A percentile compares a stretch with the other conserved stretches of the same genome.
Conservation (phyloP, 768 basidiomycete species). For the Amanita subjunquillea region DNA sequence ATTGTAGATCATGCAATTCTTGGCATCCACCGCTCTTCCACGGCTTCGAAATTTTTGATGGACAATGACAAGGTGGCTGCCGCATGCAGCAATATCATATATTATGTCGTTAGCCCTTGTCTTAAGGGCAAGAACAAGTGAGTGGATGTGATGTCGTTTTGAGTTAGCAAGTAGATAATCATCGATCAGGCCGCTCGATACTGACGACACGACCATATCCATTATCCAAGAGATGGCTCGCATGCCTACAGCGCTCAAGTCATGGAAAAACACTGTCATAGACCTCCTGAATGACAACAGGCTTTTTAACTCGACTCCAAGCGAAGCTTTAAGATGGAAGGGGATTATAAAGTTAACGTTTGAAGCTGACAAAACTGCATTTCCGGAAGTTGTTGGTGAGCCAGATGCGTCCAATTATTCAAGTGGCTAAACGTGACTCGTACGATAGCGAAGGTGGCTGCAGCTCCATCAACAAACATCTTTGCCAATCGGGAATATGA, state of each 20-base stretch:
- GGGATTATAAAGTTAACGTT: constrained; percentile 71
- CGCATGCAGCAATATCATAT: constrained; percentile 76
- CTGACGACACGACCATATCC: constrained; percentile 55
- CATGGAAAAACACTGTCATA: constrained; percentile 72
- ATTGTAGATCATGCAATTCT: constrained; percentile 58
- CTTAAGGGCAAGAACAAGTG: constrained; percentile 73
- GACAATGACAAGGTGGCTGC: constrained; percentile 77
- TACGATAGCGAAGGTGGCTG: constrained; percentile 58
- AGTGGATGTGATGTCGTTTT: constrained; percentile 8
- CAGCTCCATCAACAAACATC: constrained; percentile 87
- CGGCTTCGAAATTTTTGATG: constrained; percentile 68
- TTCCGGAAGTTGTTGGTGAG: constrained; percentile 76
- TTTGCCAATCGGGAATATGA: constrained; percentile 95
- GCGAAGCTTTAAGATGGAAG: constrained; percentile 57
- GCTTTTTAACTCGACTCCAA: constrained; percentile 68
- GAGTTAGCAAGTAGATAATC: constrained; percentile 1
- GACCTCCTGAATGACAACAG: constrained; percentile 82
- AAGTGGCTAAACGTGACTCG: constrained; percentile 11
- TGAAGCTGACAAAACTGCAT: constrained; percentile 77
- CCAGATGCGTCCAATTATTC: constrained; percentile 20
- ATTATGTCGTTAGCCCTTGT: constrained; percentile 74
- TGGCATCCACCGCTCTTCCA: constrained; percentile 62
- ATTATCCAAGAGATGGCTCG: constrained; percentile 73
- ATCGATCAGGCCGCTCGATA: constrained; percentile 56
- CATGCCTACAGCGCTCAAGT: constrained; percentile 67